Base-by-base conservation (phyloP, 1,284 basidiomycete genomes). In the Rhodotorula sp. region DNA sequence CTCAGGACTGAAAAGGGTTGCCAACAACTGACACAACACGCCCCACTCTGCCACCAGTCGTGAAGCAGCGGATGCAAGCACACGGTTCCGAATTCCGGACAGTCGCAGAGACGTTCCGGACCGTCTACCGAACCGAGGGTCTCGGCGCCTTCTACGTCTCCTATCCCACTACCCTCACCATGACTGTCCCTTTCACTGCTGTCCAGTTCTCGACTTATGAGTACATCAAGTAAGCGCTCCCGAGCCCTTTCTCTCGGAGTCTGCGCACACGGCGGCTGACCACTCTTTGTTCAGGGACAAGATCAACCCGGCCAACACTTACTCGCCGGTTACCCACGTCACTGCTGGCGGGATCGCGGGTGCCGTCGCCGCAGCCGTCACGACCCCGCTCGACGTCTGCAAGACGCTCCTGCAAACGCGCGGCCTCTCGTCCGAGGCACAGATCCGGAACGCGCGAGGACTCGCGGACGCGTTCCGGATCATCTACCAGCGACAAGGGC, bases 11-110 rank as follows among this genome's bases (percentile, higher is more conserved):
- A 12, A 42, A 12, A 42, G 37, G 6, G 17, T 14, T 7, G 8
- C 8, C 8, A 0, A 4, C 8, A 12, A 30, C 37, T 62, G 24
- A 33, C 33, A 4, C 7, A 5, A 12, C 24, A 7, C n/a, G n/a
- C n/a, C 24, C 22, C 12, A 29, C 1, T 30, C 8, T 4, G 7
- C 8, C 0, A 64, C 65, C 80, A 95, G 95, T 99, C 75, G 93
- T 99, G 84, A 99, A 99, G 83, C 95, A 99, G 84, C 88, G 95
- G 64, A 98, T 99, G 96, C 95, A 99, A 82, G 86, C 99, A 69
- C 92, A 93, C 81, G 87, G 91, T 79, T 98, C 95, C 17, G 85
- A 89, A 78, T 93, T 93, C 82, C 89, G 89, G 66, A 91, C 90
- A 54, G 91, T 96, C 51, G 79, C 88, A 75, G 86, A 87, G 37